Conservation (phyloP, 768 basidiomycete genomes). For the Lentinula detonsa region DNA sequence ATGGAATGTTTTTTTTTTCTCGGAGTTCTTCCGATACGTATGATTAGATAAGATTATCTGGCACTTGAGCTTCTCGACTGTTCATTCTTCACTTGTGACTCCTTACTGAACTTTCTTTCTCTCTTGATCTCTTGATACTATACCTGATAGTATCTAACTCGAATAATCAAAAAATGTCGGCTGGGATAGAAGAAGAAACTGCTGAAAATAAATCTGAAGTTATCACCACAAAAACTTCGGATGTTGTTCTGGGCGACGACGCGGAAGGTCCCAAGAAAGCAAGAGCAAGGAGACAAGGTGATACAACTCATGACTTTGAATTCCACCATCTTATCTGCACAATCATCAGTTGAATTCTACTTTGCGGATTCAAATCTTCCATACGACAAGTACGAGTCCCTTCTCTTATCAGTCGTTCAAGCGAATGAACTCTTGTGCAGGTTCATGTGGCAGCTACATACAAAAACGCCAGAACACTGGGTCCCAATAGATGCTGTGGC, state of each 20-base stretch:
- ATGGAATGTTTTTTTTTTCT: no score
- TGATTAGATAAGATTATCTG: no score
- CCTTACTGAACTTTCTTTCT: no score
- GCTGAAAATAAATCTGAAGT: background rate
- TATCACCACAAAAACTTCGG: background rate
- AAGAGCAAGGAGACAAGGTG: slow-evolving; percentile 6
- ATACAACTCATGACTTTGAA: background rate
- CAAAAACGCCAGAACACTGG: slow-evolving; percentile 82
- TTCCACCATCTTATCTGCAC: background rate
- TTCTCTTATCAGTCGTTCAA: background rate
- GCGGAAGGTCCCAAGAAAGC: background rate
- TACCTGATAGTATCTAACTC: no score
- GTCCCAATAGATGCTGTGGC: slow-evolving; percentile 80
- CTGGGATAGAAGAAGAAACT: background rate
- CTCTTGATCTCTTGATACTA: no score
- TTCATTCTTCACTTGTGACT: no score
- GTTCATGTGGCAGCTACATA: slow-evolving; percentile 93
- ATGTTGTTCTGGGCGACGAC: background rate
- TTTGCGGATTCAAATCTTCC: slow-evolving; percentile 96
- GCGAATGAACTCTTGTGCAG: slow-evolving; percentile 32
- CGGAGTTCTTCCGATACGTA: no score
- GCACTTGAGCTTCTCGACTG: background rate
- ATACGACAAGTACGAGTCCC: slow-evolving; percentile 61
- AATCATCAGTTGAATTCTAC: slow-evolving; percentile 81
- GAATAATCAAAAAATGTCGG: background rate